phyloP scores from a whole-genome alignment of 306 rosid species.

The Psophocarpus tetragonolobus region DNA sequence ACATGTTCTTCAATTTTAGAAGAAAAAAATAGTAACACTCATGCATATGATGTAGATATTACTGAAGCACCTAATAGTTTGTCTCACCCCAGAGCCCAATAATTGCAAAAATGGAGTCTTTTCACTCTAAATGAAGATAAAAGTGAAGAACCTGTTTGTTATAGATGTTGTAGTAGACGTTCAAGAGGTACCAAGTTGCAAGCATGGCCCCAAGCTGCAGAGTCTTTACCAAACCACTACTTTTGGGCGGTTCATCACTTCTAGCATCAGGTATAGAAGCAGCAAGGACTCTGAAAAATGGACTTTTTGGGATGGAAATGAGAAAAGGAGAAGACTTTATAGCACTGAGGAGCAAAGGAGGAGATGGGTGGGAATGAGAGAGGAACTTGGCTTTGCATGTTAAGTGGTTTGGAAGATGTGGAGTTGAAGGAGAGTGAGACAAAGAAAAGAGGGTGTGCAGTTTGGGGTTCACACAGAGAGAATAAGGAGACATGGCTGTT shows the following conservation, averaged over 20 bases:
- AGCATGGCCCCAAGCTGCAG: slow-evolving; percentile 68
- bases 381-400: not conserved
- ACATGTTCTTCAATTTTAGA: no score
- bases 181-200: slow-evolving; percentile 72
- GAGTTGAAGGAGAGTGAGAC: slow-evolving; percentile 4
- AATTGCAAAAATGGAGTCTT: slow-evolving; percentile 1
- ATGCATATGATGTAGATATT: not conserved
- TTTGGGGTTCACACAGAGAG: slow-evolving; percentile 22
- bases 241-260: slow-evolving; percentile 36
- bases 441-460: slow-evolving; percentile 16
- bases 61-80: not conserved
- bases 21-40: no score
- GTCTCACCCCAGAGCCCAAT: not conserved
- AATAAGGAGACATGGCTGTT: slow-evolving; percentile 1
- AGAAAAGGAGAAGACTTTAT: slow-evolving; percentile 32
- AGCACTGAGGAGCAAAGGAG: slow-evolving; percentile 20
- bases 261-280: slow-evolving; percentile 45
- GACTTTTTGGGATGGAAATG: slow-evolving; percentile 30
- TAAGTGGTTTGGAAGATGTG: not conserved
- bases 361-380: slow-evolving; percentile 28
- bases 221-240: slow-evolving; percentile 27
- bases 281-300: slow-evolving; percentile 41
- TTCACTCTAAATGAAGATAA: not conserved
- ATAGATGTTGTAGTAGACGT: slow-evolving; percentile 73
- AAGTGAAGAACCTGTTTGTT: slow-evolving; percentile 65